phyloP scores from a whole-genome alignment of 2,329 filamentous ascomycete genomes.

The Penicillium oxalicum region DNA sequence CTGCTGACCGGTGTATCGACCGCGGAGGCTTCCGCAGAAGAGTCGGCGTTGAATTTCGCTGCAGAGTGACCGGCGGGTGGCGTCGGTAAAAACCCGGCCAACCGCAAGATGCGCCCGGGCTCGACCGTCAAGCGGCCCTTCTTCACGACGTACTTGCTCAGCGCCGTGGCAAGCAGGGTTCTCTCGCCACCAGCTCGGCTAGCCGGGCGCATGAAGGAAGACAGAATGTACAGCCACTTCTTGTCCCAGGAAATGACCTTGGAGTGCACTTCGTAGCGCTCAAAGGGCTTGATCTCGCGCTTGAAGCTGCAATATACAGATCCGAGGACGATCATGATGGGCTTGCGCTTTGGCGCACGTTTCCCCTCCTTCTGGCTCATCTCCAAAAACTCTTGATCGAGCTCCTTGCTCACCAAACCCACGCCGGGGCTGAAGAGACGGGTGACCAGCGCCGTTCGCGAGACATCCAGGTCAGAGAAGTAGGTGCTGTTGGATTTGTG shows the following conservation, averaged over 20 bases:
- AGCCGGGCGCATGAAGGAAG: slow-evolving; percentile 59
- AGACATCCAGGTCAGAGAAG: slow-evolving; percentile 78
- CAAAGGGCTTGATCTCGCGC: slow-evolving; percentile 64
- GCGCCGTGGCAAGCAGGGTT: slow-evolving; percentile 63
- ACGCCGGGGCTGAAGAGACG: slow-evolving; percentile 59
- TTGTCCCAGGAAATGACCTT: slow-evolving; percentile 68
- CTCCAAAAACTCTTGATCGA: slow-evolving; percentile 47
- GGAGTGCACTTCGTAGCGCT: slow-evolving; percentile 67
- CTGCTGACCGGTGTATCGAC: slow-evolving; percentile 28
- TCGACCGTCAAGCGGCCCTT: slow-evolving; percentile 76
- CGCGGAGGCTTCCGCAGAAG: slow-evolving; percentile 22
- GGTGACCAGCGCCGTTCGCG: slow-evolving; percentile 72
- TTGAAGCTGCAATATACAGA: slow-evolving; percentile 69
- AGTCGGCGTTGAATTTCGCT: slow-evolving; percentile 15
- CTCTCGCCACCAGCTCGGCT: slow-evolving; percentile 49
- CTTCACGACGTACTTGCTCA: slow-evolving; percentile 80
- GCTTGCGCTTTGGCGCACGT: slow-evolving; percentile 43
- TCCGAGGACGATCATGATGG: slow-evolving; percentile 63
- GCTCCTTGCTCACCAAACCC: slow-evolving; percentile 46
- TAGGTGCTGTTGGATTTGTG: slow-evolving; percentile 83
- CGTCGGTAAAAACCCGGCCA: slow-evolving; percentile 67
- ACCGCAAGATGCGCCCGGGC: slow-evolving; percentile 67
- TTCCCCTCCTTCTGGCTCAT: slow-evolving; percentile 48
- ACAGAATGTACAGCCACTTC: slow-evolving; percentile 75
- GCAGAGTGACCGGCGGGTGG: slow-evolving; percentile 54